Evolutionary conservation across 352 stramenopile genomes (phyloP).

Genomic region (Thalassiosira pacifica): DNA sequence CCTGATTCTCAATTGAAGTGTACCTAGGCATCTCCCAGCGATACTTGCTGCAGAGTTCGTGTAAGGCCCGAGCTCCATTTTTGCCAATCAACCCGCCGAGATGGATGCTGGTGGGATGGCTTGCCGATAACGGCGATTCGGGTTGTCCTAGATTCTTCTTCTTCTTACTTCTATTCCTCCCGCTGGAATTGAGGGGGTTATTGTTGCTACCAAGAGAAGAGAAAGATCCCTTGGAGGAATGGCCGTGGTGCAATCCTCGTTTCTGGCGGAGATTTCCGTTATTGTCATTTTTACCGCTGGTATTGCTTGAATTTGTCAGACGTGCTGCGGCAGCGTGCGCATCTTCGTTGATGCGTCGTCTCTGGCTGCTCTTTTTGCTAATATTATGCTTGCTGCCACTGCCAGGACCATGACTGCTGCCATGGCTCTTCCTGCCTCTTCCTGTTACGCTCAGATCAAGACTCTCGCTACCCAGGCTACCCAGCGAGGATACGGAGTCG

Average conservation of each 20-base stretch:
- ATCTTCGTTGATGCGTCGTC: constrained; percentile 37
- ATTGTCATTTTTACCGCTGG: constrained; percentile 16
- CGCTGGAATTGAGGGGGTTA: neutral
- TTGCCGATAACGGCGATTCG: neutral
- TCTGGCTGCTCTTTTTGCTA: constrained; percentile 31
- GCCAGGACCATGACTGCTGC: neutral
- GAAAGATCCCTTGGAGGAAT: constrained; percentile 50
- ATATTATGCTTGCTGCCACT: neutral
- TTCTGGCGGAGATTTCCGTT: constrained; percentile 39
- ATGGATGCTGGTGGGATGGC: constrained; percentile 48
- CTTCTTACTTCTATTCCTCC: constrained; percentile 37
- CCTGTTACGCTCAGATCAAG: constrained; percentile 1
- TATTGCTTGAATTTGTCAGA: neutral
- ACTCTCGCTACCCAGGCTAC: constrained; percentile 43
- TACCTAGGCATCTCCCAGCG: constrained; percentile 59
- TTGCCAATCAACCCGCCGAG: constrained; percentile 74
- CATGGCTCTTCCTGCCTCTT: neutral
- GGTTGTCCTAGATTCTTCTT: constrained; percentile 39
- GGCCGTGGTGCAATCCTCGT: constrained; percentile 48
- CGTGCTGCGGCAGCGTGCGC: neutral
- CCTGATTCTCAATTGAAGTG: constrained; percentile 27
- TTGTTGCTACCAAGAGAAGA: constrained; percentile 31
- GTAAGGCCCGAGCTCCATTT: constrained; percentile 76
- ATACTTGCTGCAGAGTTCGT: constrained; percentile 83
- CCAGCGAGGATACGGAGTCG: constrained; percentile 56